These are phyloP conservation scores for Pilasporangium apinafurcum DNA, from an alignment of 352 stramenopile species.

Conservation along the genomic window DNA sequence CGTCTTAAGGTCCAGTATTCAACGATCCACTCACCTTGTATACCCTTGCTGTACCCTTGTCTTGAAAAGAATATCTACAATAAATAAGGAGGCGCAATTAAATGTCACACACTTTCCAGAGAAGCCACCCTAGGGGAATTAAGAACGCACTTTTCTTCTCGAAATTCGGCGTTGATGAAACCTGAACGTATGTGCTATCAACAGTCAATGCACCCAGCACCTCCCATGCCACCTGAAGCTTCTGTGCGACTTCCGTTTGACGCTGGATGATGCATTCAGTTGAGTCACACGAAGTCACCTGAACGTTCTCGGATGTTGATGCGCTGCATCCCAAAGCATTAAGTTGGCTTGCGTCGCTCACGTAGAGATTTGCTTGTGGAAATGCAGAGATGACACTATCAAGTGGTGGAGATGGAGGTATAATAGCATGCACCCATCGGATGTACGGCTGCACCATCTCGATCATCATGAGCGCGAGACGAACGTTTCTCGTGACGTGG, in stretches of 20 bases:
- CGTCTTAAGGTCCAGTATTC: neutral
- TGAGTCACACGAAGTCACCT: slow-evolving; percentile 45
- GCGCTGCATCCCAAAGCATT: slow-evolving; percentile 45
- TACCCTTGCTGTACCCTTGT: slow-evolving; percentile 33
- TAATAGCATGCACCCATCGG: slow-evolving; percentile 49
- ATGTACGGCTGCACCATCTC: slow-evolving; percentile 95
- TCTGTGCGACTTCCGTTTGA: slow-evolving; percentile 16
- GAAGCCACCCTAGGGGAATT: too few species aligned
- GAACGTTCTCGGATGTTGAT: slow-evolving; percentile 17
- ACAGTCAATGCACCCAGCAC: slow-evolving; percentile 71
- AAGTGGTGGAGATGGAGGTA: neutral
- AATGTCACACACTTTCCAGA: too few species aligned
- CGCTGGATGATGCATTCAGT: slow-evolving; percentile 25
- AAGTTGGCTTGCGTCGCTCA: slow-evolving; percentile 26
- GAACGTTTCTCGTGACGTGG: slow-evolving; percentile 94
- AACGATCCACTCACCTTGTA: slow-evolving; percentile 22
- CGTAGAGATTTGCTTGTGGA: slow-evolving; percentile 39
- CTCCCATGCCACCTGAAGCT: slow-evolving; percentile 73
- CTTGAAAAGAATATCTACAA: slow-evolving; percentile 35
- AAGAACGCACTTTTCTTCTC: slow-evolving; percentile 13
- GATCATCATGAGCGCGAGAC: slow-evolving; percentile 91
- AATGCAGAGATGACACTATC: slow-evolving; percentile 19
- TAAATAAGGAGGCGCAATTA: neutral
- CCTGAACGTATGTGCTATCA: slow-evolving; percentile 64
- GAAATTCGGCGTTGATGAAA: slow-evolving; percentile 50